These are phyloP conservation scores for Megacollybia platyphylla DNA, from an alignment of 1,284 basidiomycete genomes.

Conservation along the genomic window DNA sequence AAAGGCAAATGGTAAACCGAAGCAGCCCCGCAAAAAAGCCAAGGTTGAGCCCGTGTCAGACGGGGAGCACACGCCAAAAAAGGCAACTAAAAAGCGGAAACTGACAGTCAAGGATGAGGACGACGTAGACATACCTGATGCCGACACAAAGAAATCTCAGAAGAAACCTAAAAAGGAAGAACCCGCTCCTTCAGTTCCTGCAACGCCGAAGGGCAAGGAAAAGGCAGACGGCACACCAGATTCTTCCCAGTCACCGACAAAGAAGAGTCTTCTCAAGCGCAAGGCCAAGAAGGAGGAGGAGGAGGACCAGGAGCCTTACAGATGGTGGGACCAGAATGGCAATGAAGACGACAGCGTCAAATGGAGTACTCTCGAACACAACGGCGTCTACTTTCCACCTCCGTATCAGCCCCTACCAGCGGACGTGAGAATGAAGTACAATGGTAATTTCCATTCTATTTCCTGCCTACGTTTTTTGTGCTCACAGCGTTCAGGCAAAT, in stretches of 20 bases:
- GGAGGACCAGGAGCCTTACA: constrained; percentile 60
- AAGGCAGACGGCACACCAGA: constrained; percentile 7
- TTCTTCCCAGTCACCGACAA: constrained; percentile 20
- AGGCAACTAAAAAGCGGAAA: background rate
- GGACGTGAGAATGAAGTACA: constrained; percentile 90
- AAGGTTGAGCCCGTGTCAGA: constrained; percentile 25
- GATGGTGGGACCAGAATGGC: constrained; percentile 73
- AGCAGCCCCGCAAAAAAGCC: constrained; percentile 32
- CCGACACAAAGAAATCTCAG: constrained; percentile 27
- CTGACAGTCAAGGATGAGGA: constrained; percentile 39
- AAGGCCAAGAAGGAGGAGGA: constrained; percentile 47
- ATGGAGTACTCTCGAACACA: constrained; percentile 91
- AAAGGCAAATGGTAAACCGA: constrained; percentile 16
- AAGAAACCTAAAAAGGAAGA: constrained; percentile 20
- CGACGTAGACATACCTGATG: constrained; percentile 21
- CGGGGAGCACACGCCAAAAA: constrained; percentile 25
- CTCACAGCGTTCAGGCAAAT: constrained; percentile 40
- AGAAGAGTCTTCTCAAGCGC: constrained; percentile 30
- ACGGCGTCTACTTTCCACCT: constrained; percentile 92
- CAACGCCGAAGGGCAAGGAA: constrained; percentile 4
- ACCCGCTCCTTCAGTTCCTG: background rate
- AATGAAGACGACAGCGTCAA: constrained; percentile 68
- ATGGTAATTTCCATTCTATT: constrained; percentile 41
- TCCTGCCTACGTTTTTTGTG: constrained; percentile 7
- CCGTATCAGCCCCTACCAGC: constrained; percentile 82